These are phyloP conservation scores for Suillus subluteus DNA, from an alignment of 768 basidiomycete species.

Conservation along the genomic window DNA sequence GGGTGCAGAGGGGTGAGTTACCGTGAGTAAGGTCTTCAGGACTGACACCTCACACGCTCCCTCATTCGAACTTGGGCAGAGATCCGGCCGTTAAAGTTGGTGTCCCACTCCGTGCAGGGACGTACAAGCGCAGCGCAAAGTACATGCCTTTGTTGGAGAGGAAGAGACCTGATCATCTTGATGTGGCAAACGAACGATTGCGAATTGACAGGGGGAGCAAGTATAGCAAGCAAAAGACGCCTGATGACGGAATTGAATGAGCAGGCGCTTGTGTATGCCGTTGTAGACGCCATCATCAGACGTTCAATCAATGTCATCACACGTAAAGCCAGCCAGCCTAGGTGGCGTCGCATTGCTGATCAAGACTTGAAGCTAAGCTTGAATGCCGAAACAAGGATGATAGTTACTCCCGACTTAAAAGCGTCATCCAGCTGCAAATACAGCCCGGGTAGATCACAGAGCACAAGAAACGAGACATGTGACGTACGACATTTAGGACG, in stretches of 20 bases:
- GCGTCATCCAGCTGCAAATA: neutral
- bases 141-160: neutral
- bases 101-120: neutral
- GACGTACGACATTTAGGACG: too few species aligned
- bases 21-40: constrained; percentile 1
- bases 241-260: neutral
- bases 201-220: neutral
- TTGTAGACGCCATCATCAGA: neutral
- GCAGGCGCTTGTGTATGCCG: neutral
- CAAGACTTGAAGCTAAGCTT: too few species aligned
- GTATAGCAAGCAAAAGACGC: neutral
- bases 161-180: neutral
- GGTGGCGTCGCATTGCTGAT: too few species aligned
- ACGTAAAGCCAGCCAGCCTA: neutral
- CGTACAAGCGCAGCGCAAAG: neutral
- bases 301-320: neutral
- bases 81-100: neutral
- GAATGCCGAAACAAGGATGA: neutral
- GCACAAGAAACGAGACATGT: too few species aligned
- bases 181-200: constrained; percentile 1
- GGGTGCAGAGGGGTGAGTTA: constrained; percentile 59
- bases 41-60: neutral
- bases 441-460: too few species aligned
- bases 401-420: neutral
- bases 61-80: neutral